These are phyloP conservation scores for Fomitopsis serialis DNA, from an alignment of 768 basidiomycete species.

Conservation along the genomic window DNA sequence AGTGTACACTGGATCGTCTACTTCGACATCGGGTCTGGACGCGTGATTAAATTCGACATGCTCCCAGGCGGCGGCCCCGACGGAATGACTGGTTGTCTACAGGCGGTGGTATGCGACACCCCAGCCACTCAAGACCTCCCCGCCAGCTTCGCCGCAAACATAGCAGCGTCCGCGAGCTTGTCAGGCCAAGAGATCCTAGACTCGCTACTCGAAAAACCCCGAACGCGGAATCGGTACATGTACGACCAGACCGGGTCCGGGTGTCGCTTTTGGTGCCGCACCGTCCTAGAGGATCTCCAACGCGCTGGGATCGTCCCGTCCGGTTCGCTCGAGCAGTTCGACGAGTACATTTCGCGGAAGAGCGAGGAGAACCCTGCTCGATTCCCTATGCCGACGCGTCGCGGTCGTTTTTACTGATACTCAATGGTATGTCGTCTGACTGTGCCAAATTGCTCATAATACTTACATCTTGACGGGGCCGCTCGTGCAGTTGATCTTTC, in stretches of 20 bases:
- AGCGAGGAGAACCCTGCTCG: too few species aligned
- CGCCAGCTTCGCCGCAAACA: too few species aligned
- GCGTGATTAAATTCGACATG: not conserved
- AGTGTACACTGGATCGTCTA: not conserved
- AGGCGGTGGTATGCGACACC: not conserved
- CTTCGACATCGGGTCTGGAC: not conserved
- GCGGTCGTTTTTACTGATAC: too few species aligned
- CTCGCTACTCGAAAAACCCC: not conserved
- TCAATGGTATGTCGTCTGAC: too few species aligned
- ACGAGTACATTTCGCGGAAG: not conserved
- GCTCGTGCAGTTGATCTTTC: too few species aligned
- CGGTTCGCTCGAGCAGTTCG: not conserved
- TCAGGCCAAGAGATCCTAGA: not conserved
- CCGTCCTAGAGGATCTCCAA: not conserved
- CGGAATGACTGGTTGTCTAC: not conserved
- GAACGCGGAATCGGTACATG: not conserved
- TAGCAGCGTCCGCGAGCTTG: too few species aligned
- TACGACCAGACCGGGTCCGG: not conserved
- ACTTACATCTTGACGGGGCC: too few species aligned
- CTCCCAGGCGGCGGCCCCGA: not conserved
- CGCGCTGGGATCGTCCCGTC: not conserved
- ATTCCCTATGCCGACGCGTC: too few species aligned
- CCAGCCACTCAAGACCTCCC: too few species aligned
- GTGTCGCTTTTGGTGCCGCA: not conserved
- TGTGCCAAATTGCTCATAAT: too few species aligned